Evolutionary conservation across 2,329 filamentous ascomycete genomes (phyloP).

Genomic region (Arthrinium puccinioides): DNA sequence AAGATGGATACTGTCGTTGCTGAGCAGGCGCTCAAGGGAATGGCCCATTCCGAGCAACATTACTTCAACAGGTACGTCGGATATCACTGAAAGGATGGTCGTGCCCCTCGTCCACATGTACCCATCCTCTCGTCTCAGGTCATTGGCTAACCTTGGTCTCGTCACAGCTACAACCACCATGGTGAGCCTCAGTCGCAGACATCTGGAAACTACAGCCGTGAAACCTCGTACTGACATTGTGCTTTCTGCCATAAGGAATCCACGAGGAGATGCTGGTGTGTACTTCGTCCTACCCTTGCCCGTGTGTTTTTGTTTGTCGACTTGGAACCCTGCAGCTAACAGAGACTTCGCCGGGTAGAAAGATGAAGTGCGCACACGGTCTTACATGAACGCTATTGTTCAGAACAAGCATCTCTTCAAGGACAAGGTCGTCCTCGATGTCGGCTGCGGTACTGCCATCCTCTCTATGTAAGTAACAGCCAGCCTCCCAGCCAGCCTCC

Average conservation of each 20-base stretch:
- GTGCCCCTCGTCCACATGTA: constrained; percentile 10
- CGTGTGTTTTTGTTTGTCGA: constrained; percentile 7
- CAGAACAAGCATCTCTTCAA: constrained; percentile 95
- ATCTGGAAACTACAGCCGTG: background rate
- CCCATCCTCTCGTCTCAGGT: constrained; percentile 24
- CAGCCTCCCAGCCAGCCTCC: no score
- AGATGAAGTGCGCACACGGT: constrained; percentile 94
- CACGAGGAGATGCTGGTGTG: constrained; percentile 97
- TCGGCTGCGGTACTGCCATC: constrained; percentile 94
- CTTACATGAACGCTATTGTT: constrained; percentile 95
- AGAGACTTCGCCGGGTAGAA: constrained; percentile 50
- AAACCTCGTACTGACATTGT: background rate
- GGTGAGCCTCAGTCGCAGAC: constrained; percentile 45
- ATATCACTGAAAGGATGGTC: constrained; percentile 12
- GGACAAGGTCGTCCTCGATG: constrained; percentile 79
- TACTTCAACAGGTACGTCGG: constrained; percentile 87
- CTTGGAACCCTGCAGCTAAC: constrained; percentile 16
- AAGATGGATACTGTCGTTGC: constrained; percentile 54
- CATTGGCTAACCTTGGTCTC: constrained; percentile 9
- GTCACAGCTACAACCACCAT: constrained; percentile 88
- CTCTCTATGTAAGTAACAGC: constrained; percentile 77
- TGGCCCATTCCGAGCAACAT: constrained; percentile 95
- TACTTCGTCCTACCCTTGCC: constrained; percentile 22
- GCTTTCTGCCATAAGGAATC: constrained; percentile 55
- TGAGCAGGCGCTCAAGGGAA: constrained; percentile 57